Conservation (phyloP, 2,329 filamentous ascomycete genomes). For the Trichoderma polysporum region DNA sequence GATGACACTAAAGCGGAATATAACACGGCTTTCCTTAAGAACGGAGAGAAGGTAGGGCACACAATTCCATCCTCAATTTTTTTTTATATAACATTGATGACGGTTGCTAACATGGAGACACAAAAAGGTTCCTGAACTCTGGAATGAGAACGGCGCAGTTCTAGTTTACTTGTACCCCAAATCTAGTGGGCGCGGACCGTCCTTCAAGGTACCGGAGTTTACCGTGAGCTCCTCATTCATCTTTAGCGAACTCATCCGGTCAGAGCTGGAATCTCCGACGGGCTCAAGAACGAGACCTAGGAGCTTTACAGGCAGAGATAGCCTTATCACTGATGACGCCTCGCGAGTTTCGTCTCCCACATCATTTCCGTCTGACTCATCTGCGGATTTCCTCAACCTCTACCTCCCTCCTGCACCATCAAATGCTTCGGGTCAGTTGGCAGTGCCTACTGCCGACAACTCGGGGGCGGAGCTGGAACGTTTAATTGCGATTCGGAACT, state of each 20-base stretch:
- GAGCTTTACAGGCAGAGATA: conserved; percentile 50
- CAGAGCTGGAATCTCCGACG: conserved; percentile 40
- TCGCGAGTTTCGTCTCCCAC: conserved; percentile 39
- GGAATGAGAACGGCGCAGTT: conserved; percentile 60
- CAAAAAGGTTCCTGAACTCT: conserved; percentile 61
- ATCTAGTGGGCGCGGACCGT: conserved; percentile 51
- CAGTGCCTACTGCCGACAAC: conserved; percentile 35
- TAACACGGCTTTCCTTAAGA: conserved; percentile 51
- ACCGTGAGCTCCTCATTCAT: conserved; percentile 54
- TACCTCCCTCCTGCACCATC: conserved; percentile 52
- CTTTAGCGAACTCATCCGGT: conserved; percentile 53
- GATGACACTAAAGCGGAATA: conserved; percentile 56
- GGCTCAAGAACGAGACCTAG: conserved; percentile 37
- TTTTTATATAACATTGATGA: neutral
- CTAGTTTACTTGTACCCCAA: conserved; percentile 58
- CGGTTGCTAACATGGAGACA: neutral
- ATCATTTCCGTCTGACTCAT: conserved; percentile 39
- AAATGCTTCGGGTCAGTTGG: conserved; percentile 35
- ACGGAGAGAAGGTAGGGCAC: conserved; percentile 53
- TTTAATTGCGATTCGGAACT: conserved; percentile 59
- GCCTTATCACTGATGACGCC: conserved; percentile 52
- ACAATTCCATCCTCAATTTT: neutral
- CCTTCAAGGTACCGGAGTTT: conserved; percentile 59
- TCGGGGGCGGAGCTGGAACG: conserved; percentile 49
- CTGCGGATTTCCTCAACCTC: conserved; percentile 46